Percentiles rank a stretch among this genome's conserved stretches.
Conservation (phyloP, 2,329 filamentous ascomycete species). For the Xylariaceae sp. region DNA sequence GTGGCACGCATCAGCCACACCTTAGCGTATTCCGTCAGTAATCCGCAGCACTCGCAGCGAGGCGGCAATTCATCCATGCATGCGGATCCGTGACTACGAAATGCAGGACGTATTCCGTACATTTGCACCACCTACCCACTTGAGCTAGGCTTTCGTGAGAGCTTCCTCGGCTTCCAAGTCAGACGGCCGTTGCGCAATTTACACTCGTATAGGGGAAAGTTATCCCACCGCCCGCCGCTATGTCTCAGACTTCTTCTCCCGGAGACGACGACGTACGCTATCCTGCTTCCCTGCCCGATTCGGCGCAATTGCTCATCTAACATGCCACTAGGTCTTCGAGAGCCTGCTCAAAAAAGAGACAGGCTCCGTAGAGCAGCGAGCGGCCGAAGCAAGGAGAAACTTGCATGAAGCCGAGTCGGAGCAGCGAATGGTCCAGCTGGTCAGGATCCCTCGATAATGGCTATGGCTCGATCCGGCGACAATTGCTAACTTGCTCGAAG, state of each 20-base stretch:
- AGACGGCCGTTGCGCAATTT: neutral
- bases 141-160: neutral
- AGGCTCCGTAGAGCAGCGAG: slow-evolving; percentile 28
- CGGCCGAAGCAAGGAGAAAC: slow-evolving; percentile 31
- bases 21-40: neutral
- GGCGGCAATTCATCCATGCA: neutral
- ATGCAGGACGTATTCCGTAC: too few relatives aligned
- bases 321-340: slow-evolving; percentile 28
- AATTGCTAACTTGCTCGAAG: slow-evolving; percentile 37
- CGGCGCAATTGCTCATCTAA: neutral
- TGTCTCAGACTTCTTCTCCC: slow-evolving; percentile 22
- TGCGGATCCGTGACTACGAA: neutral
- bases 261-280: slow-evolving; percentile 27
- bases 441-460: slow-evolving; percentile 34
- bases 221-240: slow-evolving; percentile 14
- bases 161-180: neutral
- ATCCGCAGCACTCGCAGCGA: neutral
- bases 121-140: neutral
- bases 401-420: slow-evolving; percentile 46
- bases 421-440: slow-evolving; percentile 59
- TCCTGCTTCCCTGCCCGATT: neutral
- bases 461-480: slow-evolving; percentile 6
- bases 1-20: neutral
- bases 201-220: neutral
- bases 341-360: slow-evolving; percentile 29